Evolutionary conservation across 140 eudicot species (phyloP), one percentile per base, ranked within the genome.

Genomic region (Anethum foeniculum): DNA sequence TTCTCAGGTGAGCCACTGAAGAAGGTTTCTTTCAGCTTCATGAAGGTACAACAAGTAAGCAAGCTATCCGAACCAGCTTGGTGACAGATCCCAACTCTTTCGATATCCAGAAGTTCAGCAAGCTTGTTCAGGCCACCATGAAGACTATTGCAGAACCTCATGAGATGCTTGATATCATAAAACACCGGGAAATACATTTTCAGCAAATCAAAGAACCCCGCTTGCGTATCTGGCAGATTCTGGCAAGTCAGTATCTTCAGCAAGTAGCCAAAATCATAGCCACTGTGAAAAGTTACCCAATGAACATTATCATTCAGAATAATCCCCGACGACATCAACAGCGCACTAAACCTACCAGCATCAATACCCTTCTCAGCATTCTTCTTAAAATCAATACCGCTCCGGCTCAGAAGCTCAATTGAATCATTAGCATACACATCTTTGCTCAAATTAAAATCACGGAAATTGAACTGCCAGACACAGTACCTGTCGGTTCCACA

Each of bases 11-110:
- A 41, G 27, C 77, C 77, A 39, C 19, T 9, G 21, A 72, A 72
- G 34, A 72, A 72, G 8, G 18, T 72, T 38, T 72, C 77, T 11
- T 41, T 72, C 32, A 72, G 39, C 52, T 72, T 72, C 52, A 72
- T 39, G 52, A 72, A 72, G 77, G 77, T 38, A 41, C 52, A 38
- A 21, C 52, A 72, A 72, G 77, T 72, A 38, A 72, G 77, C 77
- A 72, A 72, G 39, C 77, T 72, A 41, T 72, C 77, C 15, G 77
- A 72, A 72, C 77, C 77, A 72, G 77, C 77, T 72, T 72, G 77
- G 52, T 72, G 77, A 72, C 52, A 39, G 77, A 72, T 72, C 8
- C 77, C 77, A 39, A 41, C 39, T 39, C 77, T 72, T 51, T 41
- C 77, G 8, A 72, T 23, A 6, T 72, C 52, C 77, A 72, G 39